Evolutionary conservation across 1,284 basidiomycete genomes (phyloP), one percentile per base, ranked within the genome.

Genomic region (Austroboletus rostrupii): DNA sequence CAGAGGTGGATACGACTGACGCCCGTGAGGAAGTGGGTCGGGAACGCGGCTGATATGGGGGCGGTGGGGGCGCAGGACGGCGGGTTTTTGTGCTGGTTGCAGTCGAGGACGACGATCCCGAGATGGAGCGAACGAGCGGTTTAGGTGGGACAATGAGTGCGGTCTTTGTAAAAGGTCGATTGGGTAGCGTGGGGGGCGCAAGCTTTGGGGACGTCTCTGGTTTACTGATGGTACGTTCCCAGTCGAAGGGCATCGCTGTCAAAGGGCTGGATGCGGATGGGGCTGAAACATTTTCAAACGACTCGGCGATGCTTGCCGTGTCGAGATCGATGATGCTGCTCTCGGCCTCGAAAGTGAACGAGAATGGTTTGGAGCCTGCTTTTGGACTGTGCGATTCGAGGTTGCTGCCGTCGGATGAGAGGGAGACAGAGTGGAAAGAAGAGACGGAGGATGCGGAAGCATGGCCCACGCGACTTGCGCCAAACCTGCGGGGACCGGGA

Each of bases 381-480:
- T 45, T 45, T 3, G 53, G 47, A 43, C 45, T 50, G 19, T 49
- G 58, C 0, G 68, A 63, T 53, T 79, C 78, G 26, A 75, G 69
- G 21, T 57, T 67, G 17, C 67, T 70, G n/a, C 74, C 75, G 54
- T 86, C 83, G 10, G 83, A 85, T 3, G 87, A 89, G 5, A 90
- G 75, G 0, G 87, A 90, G 16, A 90, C 83, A 1, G 87, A 89
- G 58, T 88, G 86, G 54, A 90, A 87, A 17, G 87, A 90, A 6
- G 87, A 87, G 35, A 89, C 76, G 31, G 87, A 90, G 2, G 85
- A 86, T 3, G 77, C 77, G 2, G 77, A 77, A 3, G 71, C 77
- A 64, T 90, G 86, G 26, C 75, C 70, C 8, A 64, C 49, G 49
- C 66, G 59, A 61, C 48, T 57, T 62, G 61, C 53, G 66, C 61